phyloP scores from a whole-genome alignment of 805 yeast genomes.

The Monosporozyma unispora region DNA sequence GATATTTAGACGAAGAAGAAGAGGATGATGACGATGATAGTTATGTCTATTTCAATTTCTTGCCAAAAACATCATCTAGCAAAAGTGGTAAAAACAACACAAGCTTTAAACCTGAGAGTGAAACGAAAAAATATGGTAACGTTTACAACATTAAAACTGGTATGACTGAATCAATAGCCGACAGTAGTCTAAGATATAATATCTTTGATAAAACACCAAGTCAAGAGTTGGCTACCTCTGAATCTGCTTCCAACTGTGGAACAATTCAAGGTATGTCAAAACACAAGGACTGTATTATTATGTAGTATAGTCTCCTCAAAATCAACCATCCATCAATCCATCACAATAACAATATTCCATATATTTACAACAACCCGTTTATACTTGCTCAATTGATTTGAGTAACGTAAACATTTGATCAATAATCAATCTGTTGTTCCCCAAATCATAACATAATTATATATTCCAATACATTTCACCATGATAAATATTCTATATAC shows the following conservation, averaged over 20 bases:
- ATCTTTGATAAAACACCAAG: background rate
- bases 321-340: background rate
- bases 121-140: background rate
- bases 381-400: too few relatives aligned
- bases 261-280: background rate
- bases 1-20: background rate
- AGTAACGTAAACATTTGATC: too few relatives aligned
- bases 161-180: background rate
- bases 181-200: background rate
- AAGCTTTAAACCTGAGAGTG: background rate
- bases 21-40: background rate
- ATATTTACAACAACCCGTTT: too few relatives aligned
- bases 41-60: background rate
- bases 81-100: background rate
- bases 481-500: too few relatives aligned
- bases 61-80: background rate
- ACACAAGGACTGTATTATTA: constrained; percentile 5
- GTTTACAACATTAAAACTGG: background rate
- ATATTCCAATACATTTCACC: too few relatives aligned
- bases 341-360: too few relatives aligned
- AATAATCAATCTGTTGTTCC: too few relatives aligned
- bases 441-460: too few relatives aligned
- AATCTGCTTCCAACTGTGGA: background rate
- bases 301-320: background rate
- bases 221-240: background rate